These are phyloP conservation scores for Trifolium fragiferum DNA, from an alignment of 306 rosid species.

Conservation along the genomic window DNA sequence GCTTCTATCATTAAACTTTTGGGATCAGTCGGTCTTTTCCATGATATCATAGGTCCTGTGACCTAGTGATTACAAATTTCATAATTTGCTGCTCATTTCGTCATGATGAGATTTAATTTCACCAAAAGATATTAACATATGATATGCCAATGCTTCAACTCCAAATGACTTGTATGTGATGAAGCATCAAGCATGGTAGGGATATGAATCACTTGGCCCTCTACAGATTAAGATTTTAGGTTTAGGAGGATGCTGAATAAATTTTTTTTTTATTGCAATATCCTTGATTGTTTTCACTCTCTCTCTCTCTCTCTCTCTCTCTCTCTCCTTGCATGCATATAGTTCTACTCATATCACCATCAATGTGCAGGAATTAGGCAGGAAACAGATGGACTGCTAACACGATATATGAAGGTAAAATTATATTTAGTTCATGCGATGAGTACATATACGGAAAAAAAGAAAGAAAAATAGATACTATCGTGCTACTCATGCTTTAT, in stretches of 20 bases:
- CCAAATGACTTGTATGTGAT: neutral
- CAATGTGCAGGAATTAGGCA: slow-evolving; percentile 59
- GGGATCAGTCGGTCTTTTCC: slow-evolving; percentile 12
- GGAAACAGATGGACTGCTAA: slow-evolving; percentile 70
- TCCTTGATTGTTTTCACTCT: neutral
- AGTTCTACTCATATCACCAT: slow-evolving; percentile 47
- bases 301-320: slow-evolving; percentile 17
- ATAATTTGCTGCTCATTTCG: neutral
- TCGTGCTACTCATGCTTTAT: slow-evolving; percentile 26
- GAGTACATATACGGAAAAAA: neutral
- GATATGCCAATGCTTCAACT: slow-evolving; percentile 18
- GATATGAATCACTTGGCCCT: neutral
- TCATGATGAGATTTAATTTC: slow-evolving; percentile 32
- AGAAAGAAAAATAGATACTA: neutral
- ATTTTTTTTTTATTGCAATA: neutral
- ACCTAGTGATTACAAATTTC: slow-evolving; percentile 28
- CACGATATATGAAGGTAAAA: slow-evolving; percentile 87
- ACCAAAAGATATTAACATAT: neutral
- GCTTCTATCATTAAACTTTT: neutral
- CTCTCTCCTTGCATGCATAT: slow-evolving; percentile 28
- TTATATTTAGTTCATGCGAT: slow-evolving; percentile 30
- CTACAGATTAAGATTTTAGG: slow-evolving; percentile 26
- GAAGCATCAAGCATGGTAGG: slow-evolving; percentile 34
- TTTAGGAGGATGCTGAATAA: slow-evolving; percentile 11
- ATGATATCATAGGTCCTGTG: slow-evolving; percentile 21